These are phyloP conservation scores for Podospora australis DNA, from an alignment of 495 filamentous ascomycete genomes.

Conservation along the genomic window DNA sequence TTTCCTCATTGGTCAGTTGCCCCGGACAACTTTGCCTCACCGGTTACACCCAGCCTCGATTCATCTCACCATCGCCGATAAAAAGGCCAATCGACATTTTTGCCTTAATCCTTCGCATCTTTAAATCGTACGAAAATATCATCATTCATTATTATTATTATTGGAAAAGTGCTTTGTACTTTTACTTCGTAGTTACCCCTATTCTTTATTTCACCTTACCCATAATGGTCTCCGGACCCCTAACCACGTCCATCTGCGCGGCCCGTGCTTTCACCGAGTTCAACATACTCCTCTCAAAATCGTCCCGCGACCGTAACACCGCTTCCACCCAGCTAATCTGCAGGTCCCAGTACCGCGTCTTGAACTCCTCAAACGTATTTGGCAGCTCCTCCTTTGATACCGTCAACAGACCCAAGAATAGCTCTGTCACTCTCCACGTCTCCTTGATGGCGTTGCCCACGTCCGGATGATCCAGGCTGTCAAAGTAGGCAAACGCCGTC, in stretches of 20 bases:
- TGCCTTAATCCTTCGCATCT: too few relatives aligned
- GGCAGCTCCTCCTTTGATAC: constrained; percentile 68
- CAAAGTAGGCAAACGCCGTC: constrained; percentile 75
- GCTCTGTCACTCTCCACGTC: constrained; percentile 85
- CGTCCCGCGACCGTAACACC: constrained; percentile 77
- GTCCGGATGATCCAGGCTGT: constrained; percentile 42
- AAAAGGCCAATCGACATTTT: too few relatives aligned
- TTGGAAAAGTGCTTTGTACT: constrained; percentile 1
- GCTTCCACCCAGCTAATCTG: constrained; percentile 96
- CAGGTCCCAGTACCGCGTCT: constrained; percentile 85
- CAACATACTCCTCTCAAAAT: constrained; percentile 87
- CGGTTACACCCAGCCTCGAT: too few relatives aligned
- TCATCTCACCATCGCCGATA: too few relatives aligned
- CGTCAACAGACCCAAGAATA: constrained; percentile 67
- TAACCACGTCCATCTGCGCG: constrained; percentile 70
- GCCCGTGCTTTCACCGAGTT: constrained; percentile 80
- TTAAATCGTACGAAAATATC: background rate
- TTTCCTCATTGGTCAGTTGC: too few relatives aligned
- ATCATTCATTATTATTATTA: constrained; percentile 3
- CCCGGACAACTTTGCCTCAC: too few relatives aligned
- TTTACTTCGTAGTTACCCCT: too few relatives aligned
- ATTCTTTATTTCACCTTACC: constrained; percentile 77
- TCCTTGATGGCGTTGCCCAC: constrained; percentile 60
- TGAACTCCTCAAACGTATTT: constrained; percentile 75
- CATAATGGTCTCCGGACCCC: constrained; percentile 84